These are phyloP conservation scores for Mrakia frigida DNA, from an alignment of 768 basidiomycete species.

Conservation along the genomic window DNA sequence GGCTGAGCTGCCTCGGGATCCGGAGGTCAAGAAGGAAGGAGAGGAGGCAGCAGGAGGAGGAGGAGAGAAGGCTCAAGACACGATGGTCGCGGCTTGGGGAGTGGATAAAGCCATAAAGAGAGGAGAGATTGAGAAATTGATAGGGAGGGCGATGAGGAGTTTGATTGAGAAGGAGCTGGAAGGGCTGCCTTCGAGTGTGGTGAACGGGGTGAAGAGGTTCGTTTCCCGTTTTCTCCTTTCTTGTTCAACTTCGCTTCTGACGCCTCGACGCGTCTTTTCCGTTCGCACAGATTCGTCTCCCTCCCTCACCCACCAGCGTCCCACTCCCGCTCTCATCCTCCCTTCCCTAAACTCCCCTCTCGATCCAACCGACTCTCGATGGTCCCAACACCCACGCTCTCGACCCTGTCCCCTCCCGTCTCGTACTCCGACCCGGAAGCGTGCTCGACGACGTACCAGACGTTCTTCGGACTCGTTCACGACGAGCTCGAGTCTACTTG, in stretches of 20 bases:
- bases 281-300: conserved; percentile 18
- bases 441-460: conserved; percentile 57
- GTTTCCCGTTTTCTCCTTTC: not conserved
- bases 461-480: conserved; percentile 64
- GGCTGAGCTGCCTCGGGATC: not conserved
- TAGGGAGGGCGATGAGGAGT: conserved; percentile 40
- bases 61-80: conserved; percentile 36
- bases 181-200: conserved; percentile 40
- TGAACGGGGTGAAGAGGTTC: conserved; percentile 38
- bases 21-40: not conserved
- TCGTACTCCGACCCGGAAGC: conserved; percentile 43
- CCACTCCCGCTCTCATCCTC: conserved; percentile 14
- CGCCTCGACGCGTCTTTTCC: not conserved
- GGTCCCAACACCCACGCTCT: conserved; percentile 34
- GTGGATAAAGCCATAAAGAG: conserved; percentile 40
- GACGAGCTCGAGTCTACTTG: conserved; percentile 52
- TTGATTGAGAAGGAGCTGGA: conserved; percentile 38
- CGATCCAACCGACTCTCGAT: conserved; percentile 38
- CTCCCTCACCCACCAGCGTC: conserved; percentile 8
- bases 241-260: not conserved
- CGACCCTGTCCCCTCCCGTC: conserved; percentile 49
- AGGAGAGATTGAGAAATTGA: conserved; percentile 40
- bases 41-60: not conserved
- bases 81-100: conserved; percentile 41
- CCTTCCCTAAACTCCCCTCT: conserved; percentile 31